Conservation (phyloP, 495 filamentous ascomycete genomes). For the Penicillium daleae region DNA sequence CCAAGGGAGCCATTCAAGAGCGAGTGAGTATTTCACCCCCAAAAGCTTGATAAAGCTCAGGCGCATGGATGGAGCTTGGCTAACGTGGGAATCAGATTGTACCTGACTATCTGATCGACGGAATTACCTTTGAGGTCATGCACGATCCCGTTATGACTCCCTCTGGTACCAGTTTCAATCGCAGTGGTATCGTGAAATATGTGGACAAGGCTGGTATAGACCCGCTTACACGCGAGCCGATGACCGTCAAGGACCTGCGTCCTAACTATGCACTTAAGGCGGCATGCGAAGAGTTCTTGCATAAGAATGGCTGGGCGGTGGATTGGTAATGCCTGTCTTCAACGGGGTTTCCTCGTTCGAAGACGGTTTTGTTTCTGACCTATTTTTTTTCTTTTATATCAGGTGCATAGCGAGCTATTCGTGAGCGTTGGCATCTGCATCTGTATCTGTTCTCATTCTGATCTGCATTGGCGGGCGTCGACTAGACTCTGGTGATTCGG, state of each 20-base stretch:
- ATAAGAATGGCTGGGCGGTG: conserved; percentile 89
- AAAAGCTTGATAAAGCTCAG: background rate
- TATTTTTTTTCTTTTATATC: conserved; percentile 6
- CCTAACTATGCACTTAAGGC: conserved; percentile 83
- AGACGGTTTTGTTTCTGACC: conserved; percentile 3
- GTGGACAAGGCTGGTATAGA: conserved; percentile 74
- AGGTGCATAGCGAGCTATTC: conserved; percentile 29
- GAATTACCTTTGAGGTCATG: conserved; percentile 91
- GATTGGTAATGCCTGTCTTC: conserved; percentile 66
- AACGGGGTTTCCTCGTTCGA: background rate
- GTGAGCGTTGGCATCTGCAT: conserved; percentile 13
- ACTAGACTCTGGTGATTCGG: background rate
- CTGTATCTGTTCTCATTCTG: background rate
- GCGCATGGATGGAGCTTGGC: conserved; percentile 1
- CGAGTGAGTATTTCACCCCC: conserved; percentile 46
- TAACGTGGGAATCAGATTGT: conserved; percentile 54
- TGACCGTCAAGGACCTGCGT: conserved; percentile 71
- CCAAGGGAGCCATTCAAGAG: conserved; percentile 61
- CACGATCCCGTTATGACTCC: conserved; percentile 89
- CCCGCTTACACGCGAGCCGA: conserved; percentile 78
- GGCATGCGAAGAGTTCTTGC: conserved; percentile 82
- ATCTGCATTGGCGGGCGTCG: conserved; percentile 4
- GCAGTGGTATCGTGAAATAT: conserved; percentile 84
- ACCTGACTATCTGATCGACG: conserved; percentile 86
- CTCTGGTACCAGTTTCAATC: conserved; percentile 86